Evolutionary conservation across 331 rosid genomes (phyloP), one percentile per base, ranked within the genome.

Genomic region (Rosa hybrid): DNA sequence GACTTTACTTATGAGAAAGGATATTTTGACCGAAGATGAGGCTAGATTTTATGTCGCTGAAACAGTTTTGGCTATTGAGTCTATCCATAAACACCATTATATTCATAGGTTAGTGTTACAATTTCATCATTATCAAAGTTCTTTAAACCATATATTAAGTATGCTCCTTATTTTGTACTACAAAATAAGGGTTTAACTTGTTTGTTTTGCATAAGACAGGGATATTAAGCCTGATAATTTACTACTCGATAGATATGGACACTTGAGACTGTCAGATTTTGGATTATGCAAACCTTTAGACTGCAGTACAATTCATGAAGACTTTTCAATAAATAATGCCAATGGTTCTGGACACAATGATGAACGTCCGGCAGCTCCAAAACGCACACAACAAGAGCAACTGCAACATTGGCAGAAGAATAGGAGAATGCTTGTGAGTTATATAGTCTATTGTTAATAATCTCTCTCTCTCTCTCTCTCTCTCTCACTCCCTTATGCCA

Each of bases 1-100:
- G 99, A 96, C 99, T 72, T 85, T 93, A 71, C 98, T 96, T 59
- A 96, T 93, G 98, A 90, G 99, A 88, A 96, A 93, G 90, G 98
- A 96, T 84, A 91, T 82, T 57, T 88, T 96, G 91, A 90, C 97
- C 18, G 99, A 96, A 86, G 90, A 93, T 71, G 98, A 93, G 84
- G 87, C 98, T 77, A 89, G 98, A 85, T 96, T 96, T 86, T 96
- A 96, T 86, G 92, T 96, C 7, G 99, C 89, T 56, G 94, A 96
- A 88, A 91, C 94, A 12, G 87, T 96, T 86, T 82, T 96, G 83
- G 97, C 99, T 38, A 90, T 96, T 72, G 98, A 96, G 83, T 93
- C 98, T 83, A 96, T 96, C 76, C 99, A 96, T 80, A 89, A 85
- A 81, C 99, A 90, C 97, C 90, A 93, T 83, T 96, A 93, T 71